Conservation (phyloP, 2,329 filamentous ascomycete species). For the Xylariaceae sp. region DNA sequence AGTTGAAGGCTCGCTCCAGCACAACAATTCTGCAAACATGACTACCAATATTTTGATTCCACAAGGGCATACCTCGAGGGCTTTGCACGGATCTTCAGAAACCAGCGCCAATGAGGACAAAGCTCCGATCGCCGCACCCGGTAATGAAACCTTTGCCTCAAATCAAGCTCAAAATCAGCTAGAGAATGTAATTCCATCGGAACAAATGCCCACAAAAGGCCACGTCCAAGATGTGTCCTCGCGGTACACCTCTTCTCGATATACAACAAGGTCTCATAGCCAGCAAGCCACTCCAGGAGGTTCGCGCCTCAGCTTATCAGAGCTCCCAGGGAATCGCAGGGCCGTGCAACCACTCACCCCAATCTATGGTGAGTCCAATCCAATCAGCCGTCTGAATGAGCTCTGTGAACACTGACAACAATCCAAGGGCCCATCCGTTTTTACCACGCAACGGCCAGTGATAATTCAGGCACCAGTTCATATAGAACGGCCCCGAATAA, state of each 20-base stretch:
- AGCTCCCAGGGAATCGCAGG: slow-evolving; percentile 17
- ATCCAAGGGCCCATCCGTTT: slow-evolving; percentile 19
- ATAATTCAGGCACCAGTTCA: slow-evolving; percentile 29
- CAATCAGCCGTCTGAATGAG: not conserved
- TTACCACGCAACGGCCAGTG: slow-evolving; percentile 19
- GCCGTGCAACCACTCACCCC: slow-evolving; percentile 11
- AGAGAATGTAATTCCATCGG: slow-evolving; percentile 2
- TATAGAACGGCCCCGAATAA: slow-evolving; percentile 30
- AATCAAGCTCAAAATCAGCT: slow-evolving; percentile 5
- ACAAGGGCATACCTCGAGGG: not conserved
- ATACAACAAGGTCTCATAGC: slow-evolving; percentile 26
- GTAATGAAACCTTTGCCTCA: slow-evolving; percentile 12
- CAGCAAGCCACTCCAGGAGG: slow-evolving; percentile 22
- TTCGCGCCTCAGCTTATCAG: slow-evolving; percentile 20
- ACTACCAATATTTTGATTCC: not conserved
- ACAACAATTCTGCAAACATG: not conserved
- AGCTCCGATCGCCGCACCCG: not conserved
- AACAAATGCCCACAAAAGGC: not conserved
- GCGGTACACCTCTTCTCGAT: slow-evolving; percentile 28
- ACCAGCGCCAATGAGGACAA: not conserved
- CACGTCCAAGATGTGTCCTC: slow-evolving; percentile 22
- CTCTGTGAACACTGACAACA: not conserved
- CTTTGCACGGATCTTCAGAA: not conserved
- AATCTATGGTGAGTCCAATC: slow-evolving; percentile 22
- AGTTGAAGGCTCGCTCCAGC: not conserved